Base-by-base conservation (phyloP, 2,329 filamentous ascomycete genomes). In the Chrysosporium queenslandicum region DNA sequence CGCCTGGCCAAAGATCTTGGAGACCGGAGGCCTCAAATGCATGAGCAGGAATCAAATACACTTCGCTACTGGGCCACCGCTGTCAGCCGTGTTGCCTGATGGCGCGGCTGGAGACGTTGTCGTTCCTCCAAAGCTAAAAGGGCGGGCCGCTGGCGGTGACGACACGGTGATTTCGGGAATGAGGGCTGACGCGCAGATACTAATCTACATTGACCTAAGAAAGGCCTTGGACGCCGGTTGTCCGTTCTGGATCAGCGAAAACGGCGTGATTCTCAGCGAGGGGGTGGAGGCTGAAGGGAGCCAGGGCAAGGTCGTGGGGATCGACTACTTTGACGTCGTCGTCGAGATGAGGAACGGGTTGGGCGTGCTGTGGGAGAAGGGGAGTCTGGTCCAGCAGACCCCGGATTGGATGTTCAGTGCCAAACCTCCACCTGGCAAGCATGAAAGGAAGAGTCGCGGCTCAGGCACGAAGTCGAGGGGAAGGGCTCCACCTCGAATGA, bases 1-100 rank as follows among this genome's bases (percentile, higher is more conserved):
- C 12, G 85, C 85, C 18, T 96, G 89, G 85, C 72, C 77, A 0
- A 63, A 75, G 9, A 97, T 98, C 55, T 68, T 89, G 9, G 74
- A 76, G n/a, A 75, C 78, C 0, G 90, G 90, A 3, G 90, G 91
- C 0, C 71, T 98, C 54, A 82, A 80, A 60, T 78, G 77, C 54
- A 97, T 97, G 92, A 76, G 74, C 0, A 72, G 92, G 50, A 94
- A 86, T 57, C 91, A 97, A 63, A 84, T 97, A 25, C 92, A 98
- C 70, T 95, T 92, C 65, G 86, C 87, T 1, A 80, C 81, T 4
- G 88, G 87, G 0, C 71, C 90, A 11, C 82, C 86, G 0, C 59
- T 67, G 40, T 61, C 64, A 3, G 61, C 64, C 14, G 61, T 71
- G 36, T 52, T 68, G 56, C 59, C 63, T 52, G 29, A 63, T 55